Base-by-base conservation (phyloP, 495 filamentous ascomycete genomes). In the Tuber melanosporum region DNA sequence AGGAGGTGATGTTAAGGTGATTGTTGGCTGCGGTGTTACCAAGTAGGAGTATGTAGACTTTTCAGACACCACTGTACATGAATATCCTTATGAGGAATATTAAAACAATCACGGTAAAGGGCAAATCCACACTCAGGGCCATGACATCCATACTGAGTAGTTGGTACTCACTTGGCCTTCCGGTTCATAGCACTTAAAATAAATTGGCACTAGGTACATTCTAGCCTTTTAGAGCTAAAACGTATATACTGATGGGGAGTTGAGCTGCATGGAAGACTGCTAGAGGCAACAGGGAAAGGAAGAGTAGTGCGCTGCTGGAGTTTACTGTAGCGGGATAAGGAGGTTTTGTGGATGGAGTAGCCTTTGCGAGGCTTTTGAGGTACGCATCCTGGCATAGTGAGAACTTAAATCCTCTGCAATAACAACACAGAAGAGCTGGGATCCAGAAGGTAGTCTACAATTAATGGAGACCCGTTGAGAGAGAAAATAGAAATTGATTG, bases 401-500 rank as follows among this genome's bases (percentile, higher is more conserved):
- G 46, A 20, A 2, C 17, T 49, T 49, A 49, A 49, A 49, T 7
- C 19, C 46, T 49, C 5, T 0, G 46, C 46, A 49, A 49, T 49
- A 0, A 5, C 46, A 49, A 49, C 0, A 20, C 0, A 5, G 0
- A 49, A 49, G 19, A 5, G 17, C 46, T 19, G 0, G 17, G 46
- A 49, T 49, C 17, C 5, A 20, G 46, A 49, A 49, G 46, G 19
- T 0, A 22, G 46, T 49, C 17, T 49, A 3, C 17, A 49, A 49
- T 22, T 1, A 6, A 49, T 22, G 1, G 46, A 49, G 22, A 49
- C 19, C 17, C 19, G 1, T 49, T 49, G 19, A 1, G 46, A 49
- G 4, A 77, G 42, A 6, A 71, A 26, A 49, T 42, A 73, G 0
- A 42, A 5, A 57, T 72, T 78, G 39, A 71, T 45, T 62, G 73